Conservation (phyloP, 805 yeast genomes). For the Vanderwaltozyma tropicalis region DNA sequence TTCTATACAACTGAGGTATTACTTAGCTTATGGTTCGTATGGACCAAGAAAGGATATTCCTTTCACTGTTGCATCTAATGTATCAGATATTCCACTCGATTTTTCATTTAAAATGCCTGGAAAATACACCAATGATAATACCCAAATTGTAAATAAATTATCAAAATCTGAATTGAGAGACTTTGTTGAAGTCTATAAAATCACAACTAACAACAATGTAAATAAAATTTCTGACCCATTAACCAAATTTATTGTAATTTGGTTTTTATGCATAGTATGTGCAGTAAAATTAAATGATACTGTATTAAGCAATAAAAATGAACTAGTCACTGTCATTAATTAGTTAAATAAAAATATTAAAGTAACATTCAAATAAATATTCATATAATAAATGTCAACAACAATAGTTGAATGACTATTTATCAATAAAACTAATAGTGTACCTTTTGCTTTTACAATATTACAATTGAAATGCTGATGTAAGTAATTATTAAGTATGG, state of each 20-base stretch:
- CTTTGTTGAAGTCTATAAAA: not conserved
- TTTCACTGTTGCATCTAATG: conserved; percentile 22
- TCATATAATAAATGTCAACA: no score
- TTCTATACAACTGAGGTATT: conserved; percentile 48
- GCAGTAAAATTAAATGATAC: not conserved
- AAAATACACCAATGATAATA: no score
- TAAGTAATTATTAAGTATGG: no score
- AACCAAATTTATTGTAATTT: not conserved
- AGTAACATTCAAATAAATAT: not conserved
- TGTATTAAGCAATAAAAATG: not conserved
- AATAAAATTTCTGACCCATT: not conserved
- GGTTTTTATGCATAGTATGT: not conserved
- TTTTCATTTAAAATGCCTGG: not conserved
- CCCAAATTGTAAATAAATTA: not conserved
- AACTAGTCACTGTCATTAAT: not conserved
- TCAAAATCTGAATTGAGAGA: not conserved
- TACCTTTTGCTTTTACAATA: no score
- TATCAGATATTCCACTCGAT: not conserved
- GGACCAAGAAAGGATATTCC: conserved; percentile 55
- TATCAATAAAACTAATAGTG: no score
- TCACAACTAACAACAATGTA: not conserved
- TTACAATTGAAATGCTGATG: no score
- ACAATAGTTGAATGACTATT: no score
- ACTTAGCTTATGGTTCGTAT: conserved; percentile 58
- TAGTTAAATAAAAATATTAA: not conserved